Evolutionary conservation across 108 stramenopile species (phyloP), one percentile per base, ranked within the genome.

Genomic region (Pseudonitzschia pungens): DNA sequence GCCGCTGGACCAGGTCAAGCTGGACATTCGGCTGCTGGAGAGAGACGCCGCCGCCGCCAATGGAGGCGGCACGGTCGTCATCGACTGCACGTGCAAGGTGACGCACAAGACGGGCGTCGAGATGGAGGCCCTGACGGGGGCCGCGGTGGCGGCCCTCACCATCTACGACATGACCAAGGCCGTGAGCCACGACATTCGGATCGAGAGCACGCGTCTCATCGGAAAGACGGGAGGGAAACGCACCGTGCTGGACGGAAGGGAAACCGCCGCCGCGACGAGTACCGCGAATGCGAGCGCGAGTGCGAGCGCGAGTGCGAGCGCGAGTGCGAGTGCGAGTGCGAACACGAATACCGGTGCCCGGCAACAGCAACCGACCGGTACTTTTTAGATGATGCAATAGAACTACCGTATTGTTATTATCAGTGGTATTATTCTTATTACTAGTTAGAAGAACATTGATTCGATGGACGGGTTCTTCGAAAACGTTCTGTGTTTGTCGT

Each of bases 91-190:
- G 68, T 94, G 92, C 68, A 69, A 84, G 22, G 92, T 94, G 6
- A 90, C 89, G 14, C 87, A 96, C 84, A 92, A 90, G 72, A 99
- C 98, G 11, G 98, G 98, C n/a, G 98, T 99, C 10, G 98, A 99
- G 75, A 99, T 99, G 98, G 98, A 99, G 76, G 98, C 98, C 24
- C 74, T 99, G 71, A 89, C 82, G 60, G 98, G 96, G 10, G 96
- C 93, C 16, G 79, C 86, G 18, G 82, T 93, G 8, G 97, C 98
- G 16, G 98, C 97, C 29, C 83, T 99, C 1, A 90, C 91, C 10
- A 90, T 99, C 9, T 97, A 97, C 78, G 98, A 99, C 81, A 99
- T 99, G 98, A 81, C 87, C 72, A 99, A 99, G 79, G 98, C 96
- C 1, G 78, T 96, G 21, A 93, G 92, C 68, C 98, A 97, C 73